These are phyloP conservation scores for Rhodotorula babjevae DNA, from an alignment of 768 basidiomycete species.

Conservation along the genomic window DNA sequence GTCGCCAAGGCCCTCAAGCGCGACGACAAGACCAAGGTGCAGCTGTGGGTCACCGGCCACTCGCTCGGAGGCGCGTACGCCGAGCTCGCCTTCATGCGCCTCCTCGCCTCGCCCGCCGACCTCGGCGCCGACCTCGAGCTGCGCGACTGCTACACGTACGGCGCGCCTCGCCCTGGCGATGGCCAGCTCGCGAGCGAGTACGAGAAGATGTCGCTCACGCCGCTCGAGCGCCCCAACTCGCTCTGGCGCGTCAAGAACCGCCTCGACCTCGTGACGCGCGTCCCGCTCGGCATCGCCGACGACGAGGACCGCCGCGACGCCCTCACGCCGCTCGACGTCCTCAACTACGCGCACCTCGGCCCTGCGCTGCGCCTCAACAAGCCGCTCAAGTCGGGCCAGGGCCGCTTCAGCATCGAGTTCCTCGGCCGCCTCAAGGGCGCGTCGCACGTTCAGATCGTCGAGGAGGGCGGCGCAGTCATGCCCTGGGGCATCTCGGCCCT, in stretches of 20 bases:
- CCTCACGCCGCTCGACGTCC: neutral
- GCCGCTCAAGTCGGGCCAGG: neutral
- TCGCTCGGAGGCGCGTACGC: conserved; percentile 23
- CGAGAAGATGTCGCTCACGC: conserved; percentile 7
- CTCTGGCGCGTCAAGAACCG: conserved; percentile 28
- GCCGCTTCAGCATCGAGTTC: conserved; percentile 7
- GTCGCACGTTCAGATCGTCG: too few relatives aligned
- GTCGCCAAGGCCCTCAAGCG: conserved; percentile 10
- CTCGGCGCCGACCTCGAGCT: conserved; percentile 17
- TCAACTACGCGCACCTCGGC: conserved; percentile 26
- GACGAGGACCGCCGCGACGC: neutral
- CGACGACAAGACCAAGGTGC: neutral
- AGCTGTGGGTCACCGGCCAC: conserved; percentile 19
- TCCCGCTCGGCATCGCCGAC: conserved; percentile 24
- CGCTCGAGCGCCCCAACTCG: conserved; percentile 26
- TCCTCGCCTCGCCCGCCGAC: conserved; percentile 15
- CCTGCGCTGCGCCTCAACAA: conserved; percentile 9
- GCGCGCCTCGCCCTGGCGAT: conserved; percentile 23
- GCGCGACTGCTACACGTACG: conserved; percentile 17
- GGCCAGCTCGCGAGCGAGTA: conserved; percentile 9
- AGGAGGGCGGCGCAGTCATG: neutral
- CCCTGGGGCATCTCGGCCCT: too few relatives aligned
- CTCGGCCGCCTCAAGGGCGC: too few relatives aligned
- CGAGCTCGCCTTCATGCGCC: conserved; percentile 21
- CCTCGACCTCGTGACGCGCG: conserved; percentile 21